A percentile compares a stretch with the other conserved stretches of the same genome.
These are phyloP conservation scores for Suillus americanus DNA, from an alignment of 768 basidiomycete genomes.

Conservation along the genomic window DNA sequence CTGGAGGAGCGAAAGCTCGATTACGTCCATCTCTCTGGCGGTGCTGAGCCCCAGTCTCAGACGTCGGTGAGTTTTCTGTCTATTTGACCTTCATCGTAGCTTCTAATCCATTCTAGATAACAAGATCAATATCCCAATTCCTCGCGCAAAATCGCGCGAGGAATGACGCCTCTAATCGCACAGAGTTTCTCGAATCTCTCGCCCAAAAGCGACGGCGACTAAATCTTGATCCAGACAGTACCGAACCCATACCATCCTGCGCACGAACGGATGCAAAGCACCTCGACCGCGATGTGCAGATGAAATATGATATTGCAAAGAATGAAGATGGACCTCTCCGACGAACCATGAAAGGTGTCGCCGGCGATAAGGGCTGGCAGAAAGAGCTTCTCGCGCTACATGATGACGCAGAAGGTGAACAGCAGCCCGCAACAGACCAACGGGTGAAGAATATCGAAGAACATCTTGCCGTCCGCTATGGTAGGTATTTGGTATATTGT, in stretches of 20 bases:
- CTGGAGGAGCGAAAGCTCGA: conserved; percentile 72
- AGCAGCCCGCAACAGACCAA: conserved; percentile 61
- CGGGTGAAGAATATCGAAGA: conserved; percentile 67
- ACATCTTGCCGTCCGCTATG: conserved; percentile 74
- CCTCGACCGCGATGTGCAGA: conserved; percentile 72
- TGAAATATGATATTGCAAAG: conserved; percentile 87
- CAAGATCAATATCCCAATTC: conserved; percentile 68
- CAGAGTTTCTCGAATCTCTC: conserved; percentile 66
- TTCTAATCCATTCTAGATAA: conserved; percentile 45
- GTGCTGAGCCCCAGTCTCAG: conserved; percentile 49
- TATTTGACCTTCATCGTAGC: not conserved
- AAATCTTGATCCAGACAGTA: conserved; percentile 32
- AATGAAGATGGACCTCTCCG: conserved; percentile 77
- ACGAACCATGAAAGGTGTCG: conserved; percentile 46
- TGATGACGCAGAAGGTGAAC: conserved; percentile 38
- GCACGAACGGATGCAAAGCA: conserved; percentile 73
- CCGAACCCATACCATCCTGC: conserved; percentile 50
- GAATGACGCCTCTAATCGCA: conserved; percentile 75
- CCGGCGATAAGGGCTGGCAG: conserved; percentile 11
- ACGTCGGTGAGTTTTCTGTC: conserved; percentile 50
- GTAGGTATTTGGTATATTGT: conserved; percentile 35
- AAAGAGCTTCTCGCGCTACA: conserved; percentile 16
- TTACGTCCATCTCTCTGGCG: conserved; percentile 52
- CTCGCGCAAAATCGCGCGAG: conserved; percentile 69
- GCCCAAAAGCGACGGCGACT: conserved; percentile 53